These are phyloP conservation scores for Talaromyces sp. DNA, from an alignment of 2,329 filamentous ascomycete genomes.

Conservation along the genomic window DNA sequence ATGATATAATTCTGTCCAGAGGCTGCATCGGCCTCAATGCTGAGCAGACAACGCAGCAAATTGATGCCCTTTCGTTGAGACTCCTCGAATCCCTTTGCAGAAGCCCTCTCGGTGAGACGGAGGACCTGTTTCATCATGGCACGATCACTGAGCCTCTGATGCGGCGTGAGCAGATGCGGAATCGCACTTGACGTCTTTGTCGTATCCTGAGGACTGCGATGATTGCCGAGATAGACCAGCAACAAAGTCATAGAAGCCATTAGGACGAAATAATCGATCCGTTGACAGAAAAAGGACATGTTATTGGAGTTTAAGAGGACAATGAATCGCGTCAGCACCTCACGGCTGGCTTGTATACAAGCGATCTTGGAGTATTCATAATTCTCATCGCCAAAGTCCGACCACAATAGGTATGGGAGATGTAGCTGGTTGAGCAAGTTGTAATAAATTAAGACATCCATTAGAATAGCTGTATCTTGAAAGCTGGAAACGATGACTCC, in stretches of 20 bases:
- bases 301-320: neutral
- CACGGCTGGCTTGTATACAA: slow-evolving; percentile 3
- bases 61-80: slow-evolving; percentile 10
- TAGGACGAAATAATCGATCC: slow-evolving; percentile 8
- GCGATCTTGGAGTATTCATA: slow-evolving; percentile 9
- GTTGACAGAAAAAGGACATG: neutral
- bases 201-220: neutral
- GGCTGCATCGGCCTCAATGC: slow-evolving; percentile 7
- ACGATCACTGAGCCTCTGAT: neutral
- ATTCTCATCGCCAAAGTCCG: neutral
- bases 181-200: neutral
- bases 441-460: slow-evolving; percentile 3
- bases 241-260: slow-evolving; percentile 10
- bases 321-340: slow-evolving; percentile 10
- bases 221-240: slow-evolving; percentile 3
- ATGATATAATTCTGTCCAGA: slow-evolving; percentile 1
- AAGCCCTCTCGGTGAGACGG: neutral
- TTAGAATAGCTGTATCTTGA: neutral
- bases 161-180: neutral
- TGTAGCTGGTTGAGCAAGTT: slow-evolving; percentile 13
- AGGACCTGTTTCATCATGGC: slow-evolving; percentile 4
- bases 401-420: neutral
- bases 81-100: neutral
- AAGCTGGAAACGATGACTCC: neutral
- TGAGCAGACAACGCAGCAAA: slow-evolving; percentile 3